Evolutionary conservation across 495 filamentous ascomycete species (phyloP).

Genomic region (Aspergillus indologenus): DNA sequence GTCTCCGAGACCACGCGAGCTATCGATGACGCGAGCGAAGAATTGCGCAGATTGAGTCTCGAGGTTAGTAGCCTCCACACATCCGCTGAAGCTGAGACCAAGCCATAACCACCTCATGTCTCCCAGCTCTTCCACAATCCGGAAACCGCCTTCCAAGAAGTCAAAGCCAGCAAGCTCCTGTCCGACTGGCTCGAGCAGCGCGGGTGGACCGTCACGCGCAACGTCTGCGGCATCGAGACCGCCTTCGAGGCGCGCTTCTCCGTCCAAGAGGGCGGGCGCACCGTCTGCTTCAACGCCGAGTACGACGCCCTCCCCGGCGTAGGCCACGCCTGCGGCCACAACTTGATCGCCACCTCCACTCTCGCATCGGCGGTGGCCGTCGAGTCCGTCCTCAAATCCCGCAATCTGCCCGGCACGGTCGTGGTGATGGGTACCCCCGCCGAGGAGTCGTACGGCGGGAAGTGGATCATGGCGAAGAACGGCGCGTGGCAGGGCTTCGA

Average conservation of each 20-base stretch:
- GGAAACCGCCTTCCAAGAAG: conserved; percentile 13
- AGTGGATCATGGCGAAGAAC: conserved; percentile 55
- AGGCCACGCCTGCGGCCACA: conserved; percentile 61
- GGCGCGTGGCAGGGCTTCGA: conserved; percentile 57
- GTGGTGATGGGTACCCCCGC: conserved; percentile 61
- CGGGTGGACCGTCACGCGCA: conserved; percentile 8
- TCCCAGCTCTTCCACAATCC: conserved; percentile 7
- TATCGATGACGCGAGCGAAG: neutral
- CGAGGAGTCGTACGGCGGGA: conserved; percentile 62
- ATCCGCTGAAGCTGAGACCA: neutral
- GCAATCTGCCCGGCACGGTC: conserved; percentile 47
- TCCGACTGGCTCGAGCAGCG: conserved; percentile 13
- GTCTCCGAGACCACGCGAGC: neutral
- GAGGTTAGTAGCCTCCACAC: neutral
- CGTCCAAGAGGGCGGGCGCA: conserved; percentile 19
- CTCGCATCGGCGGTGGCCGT: conserved; percentile 50
- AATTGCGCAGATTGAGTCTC: neutral
- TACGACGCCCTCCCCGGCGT: conserved; percentile 50
- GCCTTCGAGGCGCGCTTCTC: conserved; percentile 23
- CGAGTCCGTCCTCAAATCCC: conserved; percentile 36
- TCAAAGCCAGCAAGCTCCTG: conserved; percentile 10
- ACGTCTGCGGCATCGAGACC: conserved; percentile 28
- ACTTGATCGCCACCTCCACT: conserved; percentile 58
- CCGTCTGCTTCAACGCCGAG: conserved; percentile 27
- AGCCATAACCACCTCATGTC: neutral